Evolutionary conservation across 768 basidiomycete genomes (phyloP), one percentile per base, ranked within the genome.

Genomic region (Rhodocollybia butyracea): DNA sequence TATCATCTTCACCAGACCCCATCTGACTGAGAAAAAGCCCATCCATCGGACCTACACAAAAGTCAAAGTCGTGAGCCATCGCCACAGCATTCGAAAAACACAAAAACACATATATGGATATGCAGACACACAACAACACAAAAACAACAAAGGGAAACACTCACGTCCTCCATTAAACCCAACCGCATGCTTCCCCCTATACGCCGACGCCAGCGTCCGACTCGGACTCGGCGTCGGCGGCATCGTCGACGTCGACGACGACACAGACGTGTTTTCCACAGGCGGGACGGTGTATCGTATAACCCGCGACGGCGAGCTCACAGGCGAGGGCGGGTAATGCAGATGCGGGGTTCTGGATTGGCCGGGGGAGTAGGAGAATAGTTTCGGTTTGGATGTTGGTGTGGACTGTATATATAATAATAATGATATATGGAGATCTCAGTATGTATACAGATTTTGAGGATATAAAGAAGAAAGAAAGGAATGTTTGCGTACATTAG

Each of bases 31-130:
- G 51, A 31, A 41, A 53, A 26, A 53, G 40, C 26, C 51, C 51
- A n/a, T 53, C 51, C 31, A 53, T 41, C 30, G 51, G 51, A 41
- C 51, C 51, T 53, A 31, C 17, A 41, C n/a, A n/a, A n/a, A n/a
- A n/a, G n/a, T n/a, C n/a, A n/a, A n/a, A n/a, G n/a, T n/a, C n/a
- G n/a, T n/a, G n/a, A n/a, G n/a, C n/a, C n/a, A n/a, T n/a, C n/a
- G n/a, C n/a, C n/a, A n/a, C n/a, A n/a, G n/a, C n/a, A n/a, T n/a
- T n/a, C n/a, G n/a, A n/a, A n/a, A n/a, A n/a, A n/a, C n/a, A n/a
- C n/a, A n/a, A n/a, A n/a, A n/a, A n/a, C n/a, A n/a, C n/a, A n/a
- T n/a, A n/a, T n/a, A 42, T 53, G n/a, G 19, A 27, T 50, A 21
- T 36, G 32, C n/a, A 19, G 46, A 29, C 11, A 19, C 15, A n/a